phyloP scores from a whole-genome alignment of 192 early-diverging fungal genomes.

The Coemansia biformis region DNA sequence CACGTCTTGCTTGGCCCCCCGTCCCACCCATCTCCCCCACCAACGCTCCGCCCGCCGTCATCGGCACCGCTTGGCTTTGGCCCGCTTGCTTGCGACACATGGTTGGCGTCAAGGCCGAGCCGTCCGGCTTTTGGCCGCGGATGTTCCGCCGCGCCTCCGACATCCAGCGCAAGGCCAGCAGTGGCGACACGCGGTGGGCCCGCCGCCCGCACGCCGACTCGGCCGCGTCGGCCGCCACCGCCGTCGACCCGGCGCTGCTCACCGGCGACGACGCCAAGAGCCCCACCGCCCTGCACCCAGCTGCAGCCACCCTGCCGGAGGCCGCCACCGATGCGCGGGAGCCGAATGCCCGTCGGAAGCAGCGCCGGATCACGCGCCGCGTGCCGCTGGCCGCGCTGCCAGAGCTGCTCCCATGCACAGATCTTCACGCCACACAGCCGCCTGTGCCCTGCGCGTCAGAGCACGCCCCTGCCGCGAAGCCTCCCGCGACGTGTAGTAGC shows the following conservation, averaged over 20 bases:
- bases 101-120: too few relatives aligned
- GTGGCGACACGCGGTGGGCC: conserved; percentile 8
- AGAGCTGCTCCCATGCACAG: too few relatives aligned
- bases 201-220: conserved; percentile 27
- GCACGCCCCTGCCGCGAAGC: too few relatives aligned
- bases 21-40: too few relatives aligned
- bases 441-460: too few relatives aligned
- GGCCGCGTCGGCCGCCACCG: conserved; percentile 28
- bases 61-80: too few relatives aligned
- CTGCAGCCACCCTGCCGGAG: neutral
- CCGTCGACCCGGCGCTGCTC: conserved; percentile 3
- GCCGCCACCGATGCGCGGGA: neutral
- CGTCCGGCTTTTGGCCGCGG: conserved; percentile 21
- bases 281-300: too few relatives aligned
- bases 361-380: neutral
- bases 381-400: too few relatives aligned
- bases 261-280: neutral
- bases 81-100: too few relatives aligned
- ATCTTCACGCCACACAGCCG: too few relatives aligned
- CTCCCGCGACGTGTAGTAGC: conserved; percentile 8
- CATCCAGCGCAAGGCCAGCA: conserved; percentile 3
- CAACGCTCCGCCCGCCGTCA: too few relatives aligned
- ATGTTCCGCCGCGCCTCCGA: conserved; percentile 7
- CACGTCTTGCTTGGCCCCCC: too few relatives aligned
- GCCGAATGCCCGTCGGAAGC: conserved; percentile 1